Conservation (phyloP, 2,329 filamentous ascomycete genomes). For the Ophiocordyceps polyrhachis-furcata region DNA sequence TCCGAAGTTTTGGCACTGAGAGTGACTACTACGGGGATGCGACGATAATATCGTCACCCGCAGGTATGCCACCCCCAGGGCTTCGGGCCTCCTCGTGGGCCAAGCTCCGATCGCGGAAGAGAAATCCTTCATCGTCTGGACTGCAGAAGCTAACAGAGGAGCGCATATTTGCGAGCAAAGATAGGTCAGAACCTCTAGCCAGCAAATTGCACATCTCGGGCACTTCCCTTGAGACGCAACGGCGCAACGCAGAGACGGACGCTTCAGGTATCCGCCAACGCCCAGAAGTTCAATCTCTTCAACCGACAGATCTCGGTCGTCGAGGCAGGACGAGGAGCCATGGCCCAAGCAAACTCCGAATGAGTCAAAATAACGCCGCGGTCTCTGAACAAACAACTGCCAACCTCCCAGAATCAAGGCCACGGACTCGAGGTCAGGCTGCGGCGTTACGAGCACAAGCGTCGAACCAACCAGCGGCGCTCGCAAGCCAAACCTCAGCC, state of each 20-base stretch:
- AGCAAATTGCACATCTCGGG: not conserved
- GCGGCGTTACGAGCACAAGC: not conserved
- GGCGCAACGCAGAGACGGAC: not conserved
- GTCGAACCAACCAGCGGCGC: not conserved
- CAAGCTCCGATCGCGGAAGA: not conserved
- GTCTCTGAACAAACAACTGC: not conserved
- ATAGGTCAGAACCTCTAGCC: not conserved
- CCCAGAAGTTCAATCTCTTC: not conserved
- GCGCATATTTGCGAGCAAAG: not conserved
- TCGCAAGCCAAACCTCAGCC: not conserved
- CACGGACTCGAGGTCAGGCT: not conserved
- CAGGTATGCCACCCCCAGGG: conserved; percentile 1
- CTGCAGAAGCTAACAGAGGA: not conserved
- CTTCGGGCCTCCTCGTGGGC: not conserved
- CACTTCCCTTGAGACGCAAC: not conserved
- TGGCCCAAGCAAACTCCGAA: not conserved
- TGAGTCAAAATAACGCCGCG: not conserved
- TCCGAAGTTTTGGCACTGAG: conserved; percentile 17
- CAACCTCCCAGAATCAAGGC: not conserved
- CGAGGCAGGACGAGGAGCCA: not conserved
- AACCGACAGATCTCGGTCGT: not conserved
- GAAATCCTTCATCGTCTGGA: not conserved
- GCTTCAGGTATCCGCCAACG: not conserved
- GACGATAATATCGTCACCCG: conserved; percentile 15
- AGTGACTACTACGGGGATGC: conserved; percentile 18